A percentile compares a stretch with the other conserved stretches of the same genome.
Conservation (phyloP, 1,139 yeast species). For the Arxiozyma bovina region DNA sequence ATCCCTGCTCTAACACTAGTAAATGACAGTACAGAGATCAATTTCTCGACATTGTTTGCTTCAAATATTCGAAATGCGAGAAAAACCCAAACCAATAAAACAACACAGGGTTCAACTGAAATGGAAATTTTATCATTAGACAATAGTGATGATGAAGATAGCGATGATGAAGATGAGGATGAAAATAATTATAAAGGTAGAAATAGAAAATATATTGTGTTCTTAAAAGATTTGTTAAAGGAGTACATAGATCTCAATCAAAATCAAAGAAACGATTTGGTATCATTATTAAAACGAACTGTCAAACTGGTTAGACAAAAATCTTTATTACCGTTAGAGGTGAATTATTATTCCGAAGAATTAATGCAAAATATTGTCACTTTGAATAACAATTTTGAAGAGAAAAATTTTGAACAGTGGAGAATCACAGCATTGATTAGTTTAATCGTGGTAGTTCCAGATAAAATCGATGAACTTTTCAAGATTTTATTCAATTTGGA, state of each 20-base stretch:
- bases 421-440: constrained; percentile 51
- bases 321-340: constrained; percentile 30
- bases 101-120: neutral
- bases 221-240: constrained; percentile 32
- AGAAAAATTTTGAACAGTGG: constrained; percentile 46
- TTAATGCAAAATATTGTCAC: constrained; percentile 40
- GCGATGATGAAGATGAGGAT: constrained; percentile 21
- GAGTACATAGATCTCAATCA: constrained; percentile 17
- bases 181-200: constrained; percentile 13
- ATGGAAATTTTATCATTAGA: constrained; percentile 6
- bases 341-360: constrained; percentile 39
- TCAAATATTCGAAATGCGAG: neutral
- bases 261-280: constrained; percentile 10
- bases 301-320: constrained; percentile 32
- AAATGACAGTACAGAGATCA: constrained; percentile 10
- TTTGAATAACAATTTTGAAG: constrained; percentile 41
- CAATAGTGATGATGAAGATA: constrained; percentile 18
- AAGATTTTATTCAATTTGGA: constrained; percentile 49
- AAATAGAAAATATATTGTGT: constrained; percentile 20
- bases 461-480: constrained; percentile 34
- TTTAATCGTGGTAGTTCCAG: constrained; percentile 43
- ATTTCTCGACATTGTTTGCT: constrained; percentile 18
- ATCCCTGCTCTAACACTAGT: constrained; percentile 15
- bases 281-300: constrained; percentile 26
- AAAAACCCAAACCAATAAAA: neutral